Base-by-base conservation (phyloP, 2,329 filamentous ascomycete genomes). In the Fusarium protoensiforme region DNA sequence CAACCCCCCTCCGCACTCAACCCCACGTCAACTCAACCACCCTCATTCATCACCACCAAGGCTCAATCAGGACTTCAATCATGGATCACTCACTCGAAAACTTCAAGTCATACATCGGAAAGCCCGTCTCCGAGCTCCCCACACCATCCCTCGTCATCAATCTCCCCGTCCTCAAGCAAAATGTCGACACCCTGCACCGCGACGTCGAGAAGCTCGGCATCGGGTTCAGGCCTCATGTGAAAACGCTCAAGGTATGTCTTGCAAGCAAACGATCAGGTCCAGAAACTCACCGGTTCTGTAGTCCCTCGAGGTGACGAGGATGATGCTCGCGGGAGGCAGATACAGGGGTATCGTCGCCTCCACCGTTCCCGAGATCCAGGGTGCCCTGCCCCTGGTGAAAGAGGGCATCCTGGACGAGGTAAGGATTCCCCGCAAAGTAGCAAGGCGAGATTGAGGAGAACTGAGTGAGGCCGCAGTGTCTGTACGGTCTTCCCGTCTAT, bases 141-240 rank as follows among this genome's bases (percentile, higher is more conserved):
- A 83, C 81, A 2, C 84, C 83, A 1, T 77, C 84, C 0, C 63
- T 85, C 11, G 65, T 85, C n/a, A 72, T 85, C 35, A 83, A 80
- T 71, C 77, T 82, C 56, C 80, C 82, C 0, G 72, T 81, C 1
- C 68, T 85, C 4, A 78, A 85, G 74, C 76, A 67, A 36, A 85
- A 85, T 56, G 79, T 83, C 41, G 73, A 80, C 4, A 76, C 67
- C 8, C 67, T 85, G 2, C 81, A 82, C 20, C 73, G 75, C 2
- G 83, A 85, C 80, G 83, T 85, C 11, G 79, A 84, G 24, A 76
- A 76, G 20, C 68, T 84, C 0, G 81, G 80, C 0, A 80, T 85
- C 31, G 67, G 73, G 5, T 85, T 85, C 29, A 75, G 84, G 22
- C 83, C 84, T 20, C 84, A 85, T 70, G 81, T 85, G n/a, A 85